Evolutionary conservation across 495 filamentous ascomycete species (phyloP).

Genomic region (Tuber borchii): DNA sequence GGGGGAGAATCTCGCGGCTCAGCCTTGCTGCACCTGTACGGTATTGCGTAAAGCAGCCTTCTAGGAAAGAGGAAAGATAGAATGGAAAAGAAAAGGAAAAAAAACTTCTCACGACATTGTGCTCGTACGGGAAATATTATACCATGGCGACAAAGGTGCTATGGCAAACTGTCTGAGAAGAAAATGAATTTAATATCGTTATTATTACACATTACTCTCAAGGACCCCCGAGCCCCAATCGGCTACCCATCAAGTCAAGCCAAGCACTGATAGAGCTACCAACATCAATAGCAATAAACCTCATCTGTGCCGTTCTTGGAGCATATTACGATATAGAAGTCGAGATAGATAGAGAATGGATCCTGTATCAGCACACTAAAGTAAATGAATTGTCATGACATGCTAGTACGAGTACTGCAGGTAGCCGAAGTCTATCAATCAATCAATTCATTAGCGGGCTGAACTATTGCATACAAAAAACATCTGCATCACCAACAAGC

Average conservation of each 20-base stretch:
- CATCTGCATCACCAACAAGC: not conserved
- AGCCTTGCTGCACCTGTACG: not conserved
- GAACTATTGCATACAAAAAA: not conserved
- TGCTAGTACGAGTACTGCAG: not conserved
- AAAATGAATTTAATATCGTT: not conserved
- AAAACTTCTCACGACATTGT: not conserved
- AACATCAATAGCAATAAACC: not conserved
- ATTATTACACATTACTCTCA: not conserved
- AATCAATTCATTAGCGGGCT: not conserved
- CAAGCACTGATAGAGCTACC: not conserved
- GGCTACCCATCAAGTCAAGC: not conserved
- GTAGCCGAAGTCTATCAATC: slow-evolving; percentile 3
- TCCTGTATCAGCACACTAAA: not conserved
- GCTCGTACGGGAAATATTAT: not conserved
- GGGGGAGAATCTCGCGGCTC: not conserved
- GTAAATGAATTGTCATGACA: not conserved
- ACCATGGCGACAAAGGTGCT: not conserved
- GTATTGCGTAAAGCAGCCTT: not conserved
- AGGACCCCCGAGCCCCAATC: not conserved
- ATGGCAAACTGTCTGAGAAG: not conserved
- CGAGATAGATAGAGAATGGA: not conserved
- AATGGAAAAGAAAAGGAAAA: not conserved
- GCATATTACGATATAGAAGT: not conserved
- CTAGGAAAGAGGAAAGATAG: not conserved
- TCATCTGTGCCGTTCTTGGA: not conserved